Base-by-base conservation (phyloP, 257 asterid species). In the Pogostemon cablin region DNA sequence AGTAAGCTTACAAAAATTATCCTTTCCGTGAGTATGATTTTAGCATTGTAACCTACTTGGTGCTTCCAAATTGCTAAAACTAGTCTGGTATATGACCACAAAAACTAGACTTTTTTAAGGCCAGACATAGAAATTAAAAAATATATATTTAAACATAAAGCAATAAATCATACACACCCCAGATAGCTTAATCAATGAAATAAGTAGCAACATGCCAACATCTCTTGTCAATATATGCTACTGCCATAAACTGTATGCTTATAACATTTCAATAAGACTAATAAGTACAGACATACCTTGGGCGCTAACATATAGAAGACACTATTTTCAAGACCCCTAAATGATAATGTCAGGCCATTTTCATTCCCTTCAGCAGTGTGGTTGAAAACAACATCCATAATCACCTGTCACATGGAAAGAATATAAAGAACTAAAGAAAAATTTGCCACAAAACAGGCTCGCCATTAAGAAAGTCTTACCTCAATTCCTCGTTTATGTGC, bases 311-410 rank as follows among this genome's bases (percentile, higher is more conserved):
- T 95, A 81, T 95, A 91, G 77, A 95, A 95, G 68, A 84, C 91
- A 78, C 95, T 83, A 73, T 88, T 89, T 81, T 95, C 98, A 76
- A 95, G 79, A 72, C 99, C 99, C 82, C 92, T 85, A 77, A 95
- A 95, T 69, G 98, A 87, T 69, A 95, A 63, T 17, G 74, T 57
- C 66, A 92, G 98, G 68, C 99, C 99, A 75, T 91, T 86, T 75
- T 89, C 96, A 82, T 95, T 95, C 81, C 98, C 99, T 82, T 95
- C 99, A 34, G 98, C 99, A 42, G 96, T 91, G 91, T 95, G 99
- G 69, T 95, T 95, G 80, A 91, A 95, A 73, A 95, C 99, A 66
- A 95, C 96, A 79, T 95, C 99, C 99, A 95, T 91, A 80, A 95
- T 82, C 73, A 95, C 97, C 99, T 95, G 87, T 70, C 61, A 46